Evolutionary conservation across 305 asterid genomes (phyloP), one percentile per base, ranked within the genome.

Genomic region (Fraxinus angustifolia): DNA sequence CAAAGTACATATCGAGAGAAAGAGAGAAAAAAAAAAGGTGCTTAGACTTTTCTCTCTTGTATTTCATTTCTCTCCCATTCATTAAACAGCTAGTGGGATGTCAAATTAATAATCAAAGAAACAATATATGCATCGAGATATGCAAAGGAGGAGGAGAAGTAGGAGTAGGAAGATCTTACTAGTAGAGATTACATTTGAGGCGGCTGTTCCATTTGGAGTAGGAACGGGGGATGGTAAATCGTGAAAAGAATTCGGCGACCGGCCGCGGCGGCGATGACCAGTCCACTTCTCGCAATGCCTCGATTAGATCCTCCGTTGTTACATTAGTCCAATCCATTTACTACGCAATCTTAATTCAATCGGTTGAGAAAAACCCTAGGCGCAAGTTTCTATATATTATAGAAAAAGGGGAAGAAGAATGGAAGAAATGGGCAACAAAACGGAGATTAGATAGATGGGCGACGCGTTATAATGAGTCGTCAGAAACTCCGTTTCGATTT

Each of bases 181-280:
- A 93, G 87, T 93, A 93, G 36, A 95, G 89, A 85, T 93, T 95
- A 94, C 97, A 96, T 87, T 96, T 96, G 89, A 96, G 93, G 88
- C 99, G 99, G 80, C 97, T 90, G 88, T 86, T 92, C 99, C 99
- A 94, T 94, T 96, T 94, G 87, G 93, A 79, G 67, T 82, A 92
- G 30, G 99, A 96, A 84, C 99, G 94, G 23, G 99, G 99, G 12
- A 93, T 71, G 62, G 97, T 92, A 89, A 96, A 96, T 84, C 97
- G 90, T 45, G 99, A 92, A 86, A 94, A 92, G 92, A 93, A 94
- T 62, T 94, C 97, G 4, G 93, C 82, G 8, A 88, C 31, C 4
- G 98, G 97, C 35, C 98, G 93, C 80, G 98, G 98, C 81, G 98
- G 98, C 70, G 95, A 86, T 35, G 98, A 93, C 97, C 98, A 93